Evolutionary conservation across 139 green algal species (phyloP).

Genomic region (Edaphochlamys debaryana): DNA sequence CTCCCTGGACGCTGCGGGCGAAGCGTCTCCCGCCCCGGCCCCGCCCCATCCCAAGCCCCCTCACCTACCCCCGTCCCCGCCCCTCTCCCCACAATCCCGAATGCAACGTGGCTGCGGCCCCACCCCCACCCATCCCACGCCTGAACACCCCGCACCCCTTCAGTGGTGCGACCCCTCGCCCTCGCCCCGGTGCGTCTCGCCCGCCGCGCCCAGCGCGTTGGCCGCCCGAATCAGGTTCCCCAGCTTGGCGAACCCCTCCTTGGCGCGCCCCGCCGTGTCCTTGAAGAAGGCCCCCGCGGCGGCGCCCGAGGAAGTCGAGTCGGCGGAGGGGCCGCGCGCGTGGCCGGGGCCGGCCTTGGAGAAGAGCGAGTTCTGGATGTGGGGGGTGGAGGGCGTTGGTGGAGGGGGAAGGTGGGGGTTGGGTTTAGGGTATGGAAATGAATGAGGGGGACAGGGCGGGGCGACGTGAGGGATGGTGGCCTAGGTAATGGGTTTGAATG

Average conservation of each 20-base stretch:
- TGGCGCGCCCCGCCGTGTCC: constrained; percentile 22
- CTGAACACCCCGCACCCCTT: neutral
- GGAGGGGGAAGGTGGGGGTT: too few species aligned
- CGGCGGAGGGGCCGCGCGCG: neutral
- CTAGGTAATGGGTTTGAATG: too few species aligned
- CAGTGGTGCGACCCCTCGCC: neutral
- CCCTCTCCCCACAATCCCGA: too few species aligned
- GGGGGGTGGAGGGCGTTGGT: too few species aligned
- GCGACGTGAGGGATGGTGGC: too few species aligned
- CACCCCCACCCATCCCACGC: neutral
- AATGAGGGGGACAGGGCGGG: too few species aligned
- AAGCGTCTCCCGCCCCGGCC: too few species aligned
- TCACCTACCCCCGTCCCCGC: too few species aligned
- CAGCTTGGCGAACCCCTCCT: constrained; percentile 37
- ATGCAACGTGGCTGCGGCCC: too few species aligned
- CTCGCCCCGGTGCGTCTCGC: neutral
- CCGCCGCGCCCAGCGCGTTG: neutral
- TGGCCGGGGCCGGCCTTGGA: neutral
- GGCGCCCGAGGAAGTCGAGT: neutral
- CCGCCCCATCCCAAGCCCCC: too few species aligned
- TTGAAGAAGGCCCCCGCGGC: constrained; percentile 26
- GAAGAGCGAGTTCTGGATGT: neutral
- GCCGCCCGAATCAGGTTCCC: constrained; percentile 4
- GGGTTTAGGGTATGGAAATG: too few species aligned
- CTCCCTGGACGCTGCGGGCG: too few species aligned